Conservation (phyloP, 75 land plant species). For the Chamaecyparis obtusa region DNA sequence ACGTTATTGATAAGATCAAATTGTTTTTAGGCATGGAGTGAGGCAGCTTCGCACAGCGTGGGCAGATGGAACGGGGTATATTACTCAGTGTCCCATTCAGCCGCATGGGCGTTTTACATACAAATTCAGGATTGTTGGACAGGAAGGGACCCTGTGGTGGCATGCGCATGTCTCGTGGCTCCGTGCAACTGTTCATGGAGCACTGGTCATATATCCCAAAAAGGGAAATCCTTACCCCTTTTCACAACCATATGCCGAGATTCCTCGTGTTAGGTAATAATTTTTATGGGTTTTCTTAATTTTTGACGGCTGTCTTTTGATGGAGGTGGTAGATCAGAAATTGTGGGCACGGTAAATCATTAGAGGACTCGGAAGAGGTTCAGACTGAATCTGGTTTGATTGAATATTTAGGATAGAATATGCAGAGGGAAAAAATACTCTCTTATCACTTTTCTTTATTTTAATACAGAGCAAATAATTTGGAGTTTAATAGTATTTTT, state of each 20-base stretch:
- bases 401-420: background rate
- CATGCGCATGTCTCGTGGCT: constrained; percentile 24
- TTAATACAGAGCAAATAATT: too few relatives aligned
- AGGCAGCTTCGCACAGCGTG: constrained; percentile 14
- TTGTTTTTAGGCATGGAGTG: constrained; percentile 21
- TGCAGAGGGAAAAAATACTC: too few relatives aligned
- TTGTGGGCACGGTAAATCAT: background rate
- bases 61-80: constrained; percentile 18
- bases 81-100: constrained; percentile 24
- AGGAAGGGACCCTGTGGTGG: constrained; percentile 21
- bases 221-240: constrained; percentile 10
- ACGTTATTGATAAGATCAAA: background rate
- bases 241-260: constrained; percentile 13
- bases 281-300: too few relatives aligned
- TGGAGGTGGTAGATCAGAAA: background rate
- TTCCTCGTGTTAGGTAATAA: constrained; percentile 15
- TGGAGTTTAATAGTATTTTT: too few relatives aligned
- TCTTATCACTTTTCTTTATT: too few relatives aligned
- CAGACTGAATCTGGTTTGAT: background rate
- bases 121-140: constrained; percentile 16
- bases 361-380: background rate
- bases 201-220: constrained; percentile 16
- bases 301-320: too few relatives aligned
- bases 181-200: constrained; percentile 24
- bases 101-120: background rate